These are phyloP conservation scores for Vaccinium macrocarpon DNA, from an alignment of 148 eudicot genomes.

Conservation along the genomic window DNA sequence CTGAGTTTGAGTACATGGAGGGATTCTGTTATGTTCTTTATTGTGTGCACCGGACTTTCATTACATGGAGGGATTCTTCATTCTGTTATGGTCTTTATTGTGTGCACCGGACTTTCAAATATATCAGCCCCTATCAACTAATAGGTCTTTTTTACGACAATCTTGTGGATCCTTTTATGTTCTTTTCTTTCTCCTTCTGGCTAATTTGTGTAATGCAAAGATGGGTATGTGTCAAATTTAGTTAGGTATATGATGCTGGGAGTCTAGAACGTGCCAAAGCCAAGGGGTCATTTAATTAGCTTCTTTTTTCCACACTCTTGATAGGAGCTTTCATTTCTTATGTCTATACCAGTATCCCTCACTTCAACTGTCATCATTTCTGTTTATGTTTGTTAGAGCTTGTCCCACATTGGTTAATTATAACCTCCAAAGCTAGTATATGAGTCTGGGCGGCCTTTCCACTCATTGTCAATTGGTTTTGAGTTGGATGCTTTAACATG, in stretches of 20 bases:
- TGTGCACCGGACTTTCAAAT: background rate
- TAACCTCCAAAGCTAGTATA: too few relatives aligned
- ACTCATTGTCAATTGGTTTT: too few relatives aligned
- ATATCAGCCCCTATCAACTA: background rate
- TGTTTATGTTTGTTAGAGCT: background rate
- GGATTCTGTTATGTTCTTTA: background rate
- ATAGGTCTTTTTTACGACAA: background rate
- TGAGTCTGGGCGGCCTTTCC: too few relatives aligned
- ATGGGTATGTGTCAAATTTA: background rate
- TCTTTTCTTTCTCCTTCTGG: background rate
- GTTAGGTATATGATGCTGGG: background rate
- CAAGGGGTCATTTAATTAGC: background rate
- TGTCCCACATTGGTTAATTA: too few relatives aligned
- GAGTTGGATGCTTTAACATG: too few relatives aligned
- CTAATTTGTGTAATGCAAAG: background rate
- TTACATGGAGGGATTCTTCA: background rate
- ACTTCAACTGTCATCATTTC: background rate
- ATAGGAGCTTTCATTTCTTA: background rate
- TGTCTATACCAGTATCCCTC: background rate
- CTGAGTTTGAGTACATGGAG: background rate
- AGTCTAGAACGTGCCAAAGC: background rate
- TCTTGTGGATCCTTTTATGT: background rate
- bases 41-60: background rate
- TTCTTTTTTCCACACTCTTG: background rate
- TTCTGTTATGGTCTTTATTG: background rate